Conservation (phyloP, 352 stramenopile genomes). For the Phytopythium aichiense region DNA sequence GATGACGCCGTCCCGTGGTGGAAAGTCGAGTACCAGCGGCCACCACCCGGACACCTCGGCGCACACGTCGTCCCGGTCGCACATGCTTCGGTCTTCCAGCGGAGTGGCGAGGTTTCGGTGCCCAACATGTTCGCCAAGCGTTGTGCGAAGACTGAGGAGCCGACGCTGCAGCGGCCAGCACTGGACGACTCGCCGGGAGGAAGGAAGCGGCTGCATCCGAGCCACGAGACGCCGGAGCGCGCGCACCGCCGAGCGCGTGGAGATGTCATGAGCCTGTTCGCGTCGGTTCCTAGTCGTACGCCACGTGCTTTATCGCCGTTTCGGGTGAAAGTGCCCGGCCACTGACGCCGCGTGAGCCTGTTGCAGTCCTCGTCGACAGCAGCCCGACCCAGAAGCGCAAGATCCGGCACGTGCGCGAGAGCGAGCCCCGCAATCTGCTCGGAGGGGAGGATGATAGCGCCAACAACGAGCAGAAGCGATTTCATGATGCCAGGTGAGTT, state of each 20-base stretch:
- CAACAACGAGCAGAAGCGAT: conserved; percentile 56
- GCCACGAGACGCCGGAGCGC: conserved; percentile 43
- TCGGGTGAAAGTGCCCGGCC: neutral
- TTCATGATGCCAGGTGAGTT: conserved; percentile 40
- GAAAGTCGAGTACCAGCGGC: conserved; percentile 55
- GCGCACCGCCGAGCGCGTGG: conserved; percentile 23
- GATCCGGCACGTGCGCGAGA: conserved; percentile 40
- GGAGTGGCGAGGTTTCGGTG: neutral
- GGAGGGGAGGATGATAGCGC: conserved; percentile 17
- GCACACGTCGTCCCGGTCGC: conserved; percentile 40
- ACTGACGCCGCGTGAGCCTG: neutral
- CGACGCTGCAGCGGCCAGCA: neutral
- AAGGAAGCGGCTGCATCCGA: conserved; percentile 2
- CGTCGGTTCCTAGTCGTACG: conserved; percentile 25
- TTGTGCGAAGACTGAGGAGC: neutral
- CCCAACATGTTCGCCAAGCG: neutral
- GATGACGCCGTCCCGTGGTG: conserved; percentile 38
- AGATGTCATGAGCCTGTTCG: conserved; percentile 12
- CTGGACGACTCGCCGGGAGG: conserved; percentile 1
- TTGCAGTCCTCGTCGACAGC: conserved; percentile 31
- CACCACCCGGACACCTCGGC: conserved; percentile 43
- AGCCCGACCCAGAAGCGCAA: conserved; percentile 77
- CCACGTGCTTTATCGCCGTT: neutral
- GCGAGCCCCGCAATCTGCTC: conserved; percentile 32
- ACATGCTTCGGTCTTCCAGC: neutral